Percentiles rank a stretch among this genome's conserved stretches.
phyloP scores from a whole-genome alignment of 306 rosid genomes.

The Boehmeria nivea region DNA sequence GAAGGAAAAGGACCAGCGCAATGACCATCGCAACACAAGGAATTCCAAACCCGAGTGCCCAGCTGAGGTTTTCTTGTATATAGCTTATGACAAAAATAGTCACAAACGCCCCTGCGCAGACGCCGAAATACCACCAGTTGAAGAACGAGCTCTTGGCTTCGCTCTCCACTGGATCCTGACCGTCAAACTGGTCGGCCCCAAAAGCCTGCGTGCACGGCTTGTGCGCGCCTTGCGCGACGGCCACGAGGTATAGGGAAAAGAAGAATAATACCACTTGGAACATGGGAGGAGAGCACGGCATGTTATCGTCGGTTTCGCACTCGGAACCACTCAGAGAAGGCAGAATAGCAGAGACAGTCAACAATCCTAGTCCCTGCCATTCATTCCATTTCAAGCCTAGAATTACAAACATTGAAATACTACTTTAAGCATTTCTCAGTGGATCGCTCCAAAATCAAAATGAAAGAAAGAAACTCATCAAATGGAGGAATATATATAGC shows the following conservation, averaged over 20 bases:
- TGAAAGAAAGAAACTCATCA: no score
- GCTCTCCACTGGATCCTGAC: slow-evolving; percentile 42
- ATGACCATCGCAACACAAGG: slow-evolving; percentile 44
- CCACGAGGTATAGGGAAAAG: slow-evolving; percentile 50
- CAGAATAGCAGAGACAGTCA: slow-evolving; percentile 48
- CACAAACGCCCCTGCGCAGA: slow-evolving; percentile 24
- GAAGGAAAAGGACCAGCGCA: slow-evolving; percentile 43
- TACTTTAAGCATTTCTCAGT: neutral
- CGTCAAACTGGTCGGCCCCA: slow-evolving; percentile 72
- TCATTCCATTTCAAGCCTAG: neutral
- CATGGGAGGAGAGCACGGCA: slow-evolving; percentile 21
- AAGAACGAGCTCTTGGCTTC: slow-evolving; percentile 61
- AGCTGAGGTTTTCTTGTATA: slow-evolving; percentile 48
- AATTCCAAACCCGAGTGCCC: slow-evolving; percentile 67
- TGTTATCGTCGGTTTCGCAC: slow-evolving; percentile 19
- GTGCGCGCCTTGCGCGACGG: slow-evolving; percentile 54
- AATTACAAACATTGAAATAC: neutral
- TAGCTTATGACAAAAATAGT: slow-evolving; percentile 28
- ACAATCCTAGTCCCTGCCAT: slow-evolving; percentile 52
- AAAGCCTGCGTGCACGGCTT: slow-evolving; percentile 75
- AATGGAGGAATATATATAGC: no score
- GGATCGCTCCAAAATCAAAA: no score
- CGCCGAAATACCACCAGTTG: slow-evolving; percentile 67
- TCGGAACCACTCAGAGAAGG: slow-evolving; percentile 30
- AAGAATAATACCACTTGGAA: slow-evolving; percentile 45